Base-by-base conservation (phyloP, 164 flowering plant species). In the Liquidambar formosana region DNA sequence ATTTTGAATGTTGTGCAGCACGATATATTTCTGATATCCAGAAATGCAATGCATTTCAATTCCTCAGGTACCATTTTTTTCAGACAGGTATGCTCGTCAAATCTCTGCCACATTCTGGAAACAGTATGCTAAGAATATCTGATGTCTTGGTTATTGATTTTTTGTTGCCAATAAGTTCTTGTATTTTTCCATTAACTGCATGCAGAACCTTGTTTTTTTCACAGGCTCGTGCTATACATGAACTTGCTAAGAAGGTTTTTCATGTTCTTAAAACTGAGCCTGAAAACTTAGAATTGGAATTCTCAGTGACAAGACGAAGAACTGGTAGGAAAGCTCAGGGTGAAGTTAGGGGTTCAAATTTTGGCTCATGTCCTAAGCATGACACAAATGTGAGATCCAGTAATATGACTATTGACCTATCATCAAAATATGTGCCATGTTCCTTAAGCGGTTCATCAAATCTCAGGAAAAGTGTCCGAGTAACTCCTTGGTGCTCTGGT, bases 11-110 rank as follows among this genome's bases (percentile, higher is more conserved):
- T 38, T 52, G 21, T 79, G 82, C 93, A 92, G 97, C 80, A 74
- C 68, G 97, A 92, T 70, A 80, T 73, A 56, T 84, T 84, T 73
- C 63, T 92, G 64, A 88, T 92, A 65, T 68, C 82, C 22, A 61
- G 69, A 75, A 92, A 92, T 73, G 97, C 95, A 15, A 88, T 89
- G 97, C 85, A 75, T 73, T 92, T 87, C 65, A 89, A 92, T 74
- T 71, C 88, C 47, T 65, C 91, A 18, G 47, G 66, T 21, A 84
- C 88, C 61, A 65, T 82, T 21, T 86, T 77, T 48, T 91, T 78
- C 78, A 88, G 82, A 74, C 90, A 89, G 91, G 97, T 91, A 75
- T 16, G 66, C 10, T 13, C 19, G 6, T 58, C 19, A 46, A 59
- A 38, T 61, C 12, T 57, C 21, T 3, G 16, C 22, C 15, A 48